Evolutionary conservation across 2,329 filamentous ascomycete genomes (phyloP).

Genomic region (Gyromitra esculenta): DNA sequence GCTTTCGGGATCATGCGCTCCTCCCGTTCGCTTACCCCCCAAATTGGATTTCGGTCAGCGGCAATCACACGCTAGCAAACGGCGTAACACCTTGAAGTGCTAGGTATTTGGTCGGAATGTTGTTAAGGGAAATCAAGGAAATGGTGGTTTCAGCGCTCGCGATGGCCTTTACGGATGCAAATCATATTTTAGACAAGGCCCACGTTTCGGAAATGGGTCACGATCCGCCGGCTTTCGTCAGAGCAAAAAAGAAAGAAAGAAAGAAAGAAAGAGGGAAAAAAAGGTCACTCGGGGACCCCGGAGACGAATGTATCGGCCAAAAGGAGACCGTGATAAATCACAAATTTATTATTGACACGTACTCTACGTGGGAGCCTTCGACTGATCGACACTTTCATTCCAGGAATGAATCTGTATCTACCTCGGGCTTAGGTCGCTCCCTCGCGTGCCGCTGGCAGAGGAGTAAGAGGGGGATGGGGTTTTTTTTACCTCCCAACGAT

Average conservation of each 20-base stretch:
- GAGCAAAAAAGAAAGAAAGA: background rate
- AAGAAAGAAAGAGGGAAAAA: background rate
- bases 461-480: background rate
- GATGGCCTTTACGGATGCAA: background rate
- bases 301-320: background rate
- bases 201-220: conserved; percentile 20
- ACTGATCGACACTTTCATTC: conserved; percentile 18
- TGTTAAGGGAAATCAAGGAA: conserved; percentile 21
- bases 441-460: background rate
- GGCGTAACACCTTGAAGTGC: background rate
- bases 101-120: background rate
- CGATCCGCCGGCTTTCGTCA: background rate
- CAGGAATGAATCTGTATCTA: conserved; percentile 1
- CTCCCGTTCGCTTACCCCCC: conserved; percentile 12
- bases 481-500: background rate
- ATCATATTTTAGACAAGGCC: conserved; percentile 10
- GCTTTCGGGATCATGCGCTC: conserved; percentile 28
- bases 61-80: conserved; percentile 16
- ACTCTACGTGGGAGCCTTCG: conserved; percentile 5
- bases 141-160: background rate
- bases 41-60: background rate
- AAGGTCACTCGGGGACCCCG: no score
- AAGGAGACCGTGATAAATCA: background rate
- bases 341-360: background rate
- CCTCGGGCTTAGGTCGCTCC: background rate